These are phyloP conservation scores for Coemansia nantahalensis DNA, from an alignment of 192 early-diverging fungal genomes.

Conservation along the genomic window DNA sequence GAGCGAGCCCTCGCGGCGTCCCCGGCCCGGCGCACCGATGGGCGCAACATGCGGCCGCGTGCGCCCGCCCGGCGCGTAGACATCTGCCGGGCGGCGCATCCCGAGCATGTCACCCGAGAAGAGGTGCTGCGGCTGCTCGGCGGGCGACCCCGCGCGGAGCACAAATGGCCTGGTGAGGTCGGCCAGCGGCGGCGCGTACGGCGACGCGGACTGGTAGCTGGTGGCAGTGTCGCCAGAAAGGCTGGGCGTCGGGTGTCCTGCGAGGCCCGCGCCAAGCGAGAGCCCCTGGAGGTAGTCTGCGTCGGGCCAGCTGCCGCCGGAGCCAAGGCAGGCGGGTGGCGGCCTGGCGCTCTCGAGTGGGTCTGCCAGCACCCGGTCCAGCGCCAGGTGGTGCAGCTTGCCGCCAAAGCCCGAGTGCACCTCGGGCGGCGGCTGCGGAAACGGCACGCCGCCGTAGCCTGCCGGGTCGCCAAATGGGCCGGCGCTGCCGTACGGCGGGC, in stretches of 20 bases:
- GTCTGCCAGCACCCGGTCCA: constrained; percentile 2
- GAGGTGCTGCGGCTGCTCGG: constrained; percentile 23
- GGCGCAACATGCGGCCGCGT: constrained; percentile 37
- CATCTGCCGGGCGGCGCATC: constrained; percentile 8
- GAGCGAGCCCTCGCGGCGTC: constrained; percentile 10
- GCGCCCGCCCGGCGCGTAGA: background rate
- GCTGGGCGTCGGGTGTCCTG: constrained; percentile 14
- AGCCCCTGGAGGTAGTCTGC: constrained; percentile 1
- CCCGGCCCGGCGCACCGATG: constrained; percentile 36
- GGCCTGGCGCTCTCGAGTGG: background rate
- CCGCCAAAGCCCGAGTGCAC: background rate
- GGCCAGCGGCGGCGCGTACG: background rate
- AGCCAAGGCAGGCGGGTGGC: constrained; percentile 1
- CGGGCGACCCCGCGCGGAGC: constrained; percentile 28
- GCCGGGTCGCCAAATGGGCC: background rate
- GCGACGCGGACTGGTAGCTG: too few relatives aligned
- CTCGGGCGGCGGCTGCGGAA: constrained; percentile 1
- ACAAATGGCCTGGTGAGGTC: constrained; percentile 14
- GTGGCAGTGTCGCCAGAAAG: constrained; percentile 26
- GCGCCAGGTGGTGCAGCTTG: background rate
- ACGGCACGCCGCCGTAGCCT: background rate
- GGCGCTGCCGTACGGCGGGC: background rate
- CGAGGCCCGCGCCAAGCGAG: background rate
- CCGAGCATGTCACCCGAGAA: constrained; percentile 36
- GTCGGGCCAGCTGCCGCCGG: constrained; percentile 7